These are phyloP conservation scores for Phaeosphaeriaceae sp. DNA, from an alignment of 2,329 filamentous ascomycete species.

Conservation along the genomic window DNA sequence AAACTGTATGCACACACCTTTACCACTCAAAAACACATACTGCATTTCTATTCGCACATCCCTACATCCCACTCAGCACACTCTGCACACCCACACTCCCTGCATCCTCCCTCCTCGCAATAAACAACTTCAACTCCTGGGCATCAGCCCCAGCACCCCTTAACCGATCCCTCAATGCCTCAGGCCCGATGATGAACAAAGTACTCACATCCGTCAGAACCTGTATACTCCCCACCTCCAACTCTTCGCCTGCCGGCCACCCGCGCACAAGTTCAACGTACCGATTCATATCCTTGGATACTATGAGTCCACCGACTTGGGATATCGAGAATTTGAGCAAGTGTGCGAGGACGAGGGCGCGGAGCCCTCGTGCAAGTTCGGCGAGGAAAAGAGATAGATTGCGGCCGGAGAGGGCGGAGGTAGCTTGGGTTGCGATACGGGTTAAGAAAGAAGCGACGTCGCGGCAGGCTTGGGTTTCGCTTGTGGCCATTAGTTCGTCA, in stretches of 20 bases:
- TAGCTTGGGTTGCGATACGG: constrained; percentile 67
- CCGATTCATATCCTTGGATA: constrained; percentile 93
- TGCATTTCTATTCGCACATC: background rate
- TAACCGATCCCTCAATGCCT: constrained; percentile 59
- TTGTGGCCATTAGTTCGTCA: constrained; percentile 53
- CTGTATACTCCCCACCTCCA: constrained; percentile 67
- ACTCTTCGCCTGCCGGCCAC: constrained; percentile 72
- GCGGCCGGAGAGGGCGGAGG: constrained; percentile 76
- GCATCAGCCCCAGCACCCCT: constrained; percentile 54
- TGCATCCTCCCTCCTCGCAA: constrained; percentile 83
- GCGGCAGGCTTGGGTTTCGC: constrained; percentile 80
- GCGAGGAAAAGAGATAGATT: constrained; percentile 84
- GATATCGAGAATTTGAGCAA: constrained; percentile 95
- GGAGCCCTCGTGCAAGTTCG: constrained; percentile 81
- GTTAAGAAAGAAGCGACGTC: constrained; percentile 81
- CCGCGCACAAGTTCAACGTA: constrained; percentile 86
- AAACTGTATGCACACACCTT: too few species aligned
- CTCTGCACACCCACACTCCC: constrained; percentile 81
- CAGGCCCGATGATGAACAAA: constrained; percentile 85
- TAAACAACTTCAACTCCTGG: constrained; percentile 76
- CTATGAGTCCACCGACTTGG: constrained; percentile 90
- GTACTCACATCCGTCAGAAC: constrained; percentile 92
- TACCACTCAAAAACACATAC: too few species aligned
- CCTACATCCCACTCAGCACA: constrained; percentile 66
- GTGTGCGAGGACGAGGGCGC: constrained; percentile 83